Conservation (phyloP, 305 asterid species). For the Galium porrigens region DNA sequence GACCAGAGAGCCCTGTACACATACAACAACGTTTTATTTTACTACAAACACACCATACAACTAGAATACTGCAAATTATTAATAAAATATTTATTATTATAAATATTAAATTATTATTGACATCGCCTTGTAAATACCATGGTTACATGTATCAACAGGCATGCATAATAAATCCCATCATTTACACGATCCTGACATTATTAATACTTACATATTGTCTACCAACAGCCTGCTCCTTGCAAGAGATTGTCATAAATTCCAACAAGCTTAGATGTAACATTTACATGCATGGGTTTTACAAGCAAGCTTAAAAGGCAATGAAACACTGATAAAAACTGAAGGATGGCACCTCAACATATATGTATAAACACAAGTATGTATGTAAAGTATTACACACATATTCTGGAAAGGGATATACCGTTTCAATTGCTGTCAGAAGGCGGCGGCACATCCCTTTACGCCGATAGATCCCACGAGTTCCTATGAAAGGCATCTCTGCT, state of each 20-base stretch:
- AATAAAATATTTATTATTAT: neutral
- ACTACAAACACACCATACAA: neutral
- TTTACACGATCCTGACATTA: neutral
- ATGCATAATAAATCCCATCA: neutral
- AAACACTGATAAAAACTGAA: neutral
- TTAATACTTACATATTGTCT: neutral
- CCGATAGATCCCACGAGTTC: constrained; percentile 11
- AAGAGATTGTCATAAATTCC: neutral
- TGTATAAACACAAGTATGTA: neutral
- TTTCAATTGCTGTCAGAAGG: constrained; percentile 9
- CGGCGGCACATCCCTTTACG: constrained; percentile 12
- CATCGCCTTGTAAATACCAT: neutral
- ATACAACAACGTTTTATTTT: too few relatives aligned
- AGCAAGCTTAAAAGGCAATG: neutral
- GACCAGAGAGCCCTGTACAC: neutral
- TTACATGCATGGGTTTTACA: neutral
- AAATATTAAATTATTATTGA: neutral
- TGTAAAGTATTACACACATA: neutral
- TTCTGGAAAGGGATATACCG: constrained; percentile 4
- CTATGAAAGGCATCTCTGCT: constrained; percentile 15
- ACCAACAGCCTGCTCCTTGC: neutral
- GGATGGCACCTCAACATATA: neutral
- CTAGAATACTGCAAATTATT: neutral
- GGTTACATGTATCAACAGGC: neutral
- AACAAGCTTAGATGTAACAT: neutral